Percentiles rank a stretch among this genome's conserved stretches.
phyloP scores from a whole-genome alignment of 352 stramenopile species.

The Stramenopiles sp. region DNA sequence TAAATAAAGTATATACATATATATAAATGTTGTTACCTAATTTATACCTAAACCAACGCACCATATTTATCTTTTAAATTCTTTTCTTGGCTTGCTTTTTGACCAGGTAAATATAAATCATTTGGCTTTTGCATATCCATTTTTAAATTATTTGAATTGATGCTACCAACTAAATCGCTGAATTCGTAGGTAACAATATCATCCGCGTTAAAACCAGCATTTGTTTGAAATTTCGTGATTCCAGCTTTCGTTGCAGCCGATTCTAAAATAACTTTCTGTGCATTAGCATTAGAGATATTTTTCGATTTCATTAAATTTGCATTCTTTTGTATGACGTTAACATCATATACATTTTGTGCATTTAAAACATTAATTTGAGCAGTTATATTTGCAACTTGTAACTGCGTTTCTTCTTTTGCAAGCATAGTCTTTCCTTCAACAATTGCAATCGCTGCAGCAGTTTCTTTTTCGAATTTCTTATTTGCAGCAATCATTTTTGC shows the following conservation, averaged over 20 bases:
- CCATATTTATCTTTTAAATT: background rate
- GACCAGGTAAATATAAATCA: background rate
- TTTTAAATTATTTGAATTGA: background rate
- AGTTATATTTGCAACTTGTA: background rate
- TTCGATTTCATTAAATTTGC: background rate
- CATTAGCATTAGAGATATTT: background rate
- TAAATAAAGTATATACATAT: too few relatives aligned
- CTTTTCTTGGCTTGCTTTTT: background rate
- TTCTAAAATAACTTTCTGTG: background rate
- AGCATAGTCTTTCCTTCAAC: background rate
- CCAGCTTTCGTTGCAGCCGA: background rate
- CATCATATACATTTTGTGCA: background rate
- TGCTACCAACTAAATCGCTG: background rate
- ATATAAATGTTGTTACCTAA: too few relatives aligned
- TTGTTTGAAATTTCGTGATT: background rate
- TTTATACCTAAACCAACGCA: background rate
- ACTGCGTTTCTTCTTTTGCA: background rate
- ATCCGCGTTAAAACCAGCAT: background rate
- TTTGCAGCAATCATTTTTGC: background rate
- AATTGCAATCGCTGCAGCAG: background rate
- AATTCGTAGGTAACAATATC: background rate
- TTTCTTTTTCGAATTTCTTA: background rate
- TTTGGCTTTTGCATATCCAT: background rate
- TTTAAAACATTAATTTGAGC: background rate
- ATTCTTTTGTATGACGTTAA: background rate